Base-by-base conservation (phyloP, 257 asterid species). In the Solanum medicagineum region DNA sequence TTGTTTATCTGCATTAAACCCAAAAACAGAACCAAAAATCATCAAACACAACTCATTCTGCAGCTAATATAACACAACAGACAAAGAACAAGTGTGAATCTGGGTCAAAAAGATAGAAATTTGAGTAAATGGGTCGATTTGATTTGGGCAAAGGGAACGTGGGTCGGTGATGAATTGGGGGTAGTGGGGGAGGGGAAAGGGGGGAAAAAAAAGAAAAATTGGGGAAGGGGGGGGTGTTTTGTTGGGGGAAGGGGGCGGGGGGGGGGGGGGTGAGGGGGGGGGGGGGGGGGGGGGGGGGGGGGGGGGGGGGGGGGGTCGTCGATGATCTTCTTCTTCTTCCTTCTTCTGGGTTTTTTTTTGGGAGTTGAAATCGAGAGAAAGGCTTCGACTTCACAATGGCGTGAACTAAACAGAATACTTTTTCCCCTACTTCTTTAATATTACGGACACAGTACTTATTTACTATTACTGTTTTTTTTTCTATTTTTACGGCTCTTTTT, bases 291-390 rank as follows among this genome's bases (percentile, higher is more conserved):
- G 60, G 20, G 8, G 16, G 53, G 81, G 14, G 24, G 24, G 86
- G 14, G 40, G 63, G 14, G 4, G 44, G 69, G 51, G 12, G 16
- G 10, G 7, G 47, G 63, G 70, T 17, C 65, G 66, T 8, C 8
- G 68, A 66, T 83, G 80, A 83, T 83, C 63, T 49, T n/a, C 24
- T 75, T 12, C 55, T 49, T 22, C 62, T 69, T 65, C 44, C 11
- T 20, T 16, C 12, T 24, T 73, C 13, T 85, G 80, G 66, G 73
- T 16, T 16, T 68, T 68, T 68, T 62, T 22, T 65, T 16, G 57
- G 85, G 60, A 85, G 87, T 62, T 75, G 87, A 85, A 85, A 65
- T 85, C 81, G 81, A 85, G 87, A 85, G 51, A 45, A 45, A 45
- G 77, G 45, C 44, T 51, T 51, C 63, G 24, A 51, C 49, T 40